Evolutionary conservation across 2,329 filamentous ascomycete species (phyloP), one percentile per base, ranked within the genome.

Genomic region (Fusarium tricinctum): DNA sequence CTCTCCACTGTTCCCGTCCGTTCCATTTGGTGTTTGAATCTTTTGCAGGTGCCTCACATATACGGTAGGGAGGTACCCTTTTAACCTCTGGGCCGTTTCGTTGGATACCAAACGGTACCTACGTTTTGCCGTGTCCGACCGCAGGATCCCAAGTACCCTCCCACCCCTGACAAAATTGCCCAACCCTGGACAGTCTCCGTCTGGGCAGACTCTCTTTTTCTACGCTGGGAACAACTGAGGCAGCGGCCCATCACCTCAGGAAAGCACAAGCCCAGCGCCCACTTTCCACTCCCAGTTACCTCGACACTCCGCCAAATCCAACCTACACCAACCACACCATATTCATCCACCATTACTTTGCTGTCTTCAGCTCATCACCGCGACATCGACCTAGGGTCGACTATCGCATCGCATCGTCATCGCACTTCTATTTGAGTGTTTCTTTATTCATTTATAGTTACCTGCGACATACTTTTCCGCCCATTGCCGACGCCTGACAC

Each of bases 271-370:
- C 66, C 62, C 67, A 53, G 63, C 66, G 63, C 67, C 66, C 66
- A 69, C 67, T 69, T 70, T 70, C 66, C 66, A 70, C 67, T 69
- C 66, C 66, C 66, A 69, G 66, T 69, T 70, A 70, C 66, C 67
- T 70, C 66, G 58, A 69, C 67, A 56, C 66, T 68, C 63, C 63
- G 63, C 67, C 67, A 70, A 69, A 69, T 70, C 67, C 67, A 69
- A 69, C 66, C 67, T 68, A 69, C 58, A 58, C 68, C 67, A 67
- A 69, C 66, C 66, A 68, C 65, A 70, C 66, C 66, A 69, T 69
- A 67, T 69, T 64, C 58, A 64, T 64, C 52, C 46, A 59, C n/a
- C 52, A 53, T 63, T 67, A n/a, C 35, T 54, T 56, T 64, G 32
- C 48, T 56, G 53, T 66, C 64, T 69, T 63, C 63, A 63, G 67